Percentiles rank a stretch among this genome's conserved stretches.
phyloP scores from a whole-genome alignment of 441 rosid species.

The Eutrema salsugineum region DNA sequence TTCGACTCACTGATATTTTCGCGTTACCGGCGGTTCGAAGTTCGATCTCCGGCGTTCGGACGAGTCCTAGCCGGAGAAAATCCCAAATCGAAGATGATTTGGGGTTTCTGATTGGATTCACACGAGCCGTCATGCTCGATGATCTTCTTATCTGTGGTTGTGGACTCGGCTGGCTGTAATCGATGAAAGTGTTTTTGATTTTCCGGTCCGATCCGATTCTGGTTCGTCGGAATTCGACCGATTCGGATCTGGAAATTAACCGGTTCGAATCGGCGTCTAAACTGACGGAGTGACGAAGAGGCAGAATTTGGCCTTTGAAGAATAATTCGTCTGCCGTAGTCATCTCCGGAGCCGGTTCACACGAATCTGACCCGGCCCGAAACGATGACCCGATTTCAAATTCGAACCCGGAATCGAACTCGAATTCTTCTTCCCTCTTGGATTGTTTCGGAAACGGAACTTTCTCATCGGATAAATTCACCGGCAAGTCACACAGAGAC shows the following conservation, averaged over 20 bases:
- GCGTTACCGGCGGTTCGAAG: constrained; percentile 27
- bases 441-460: background rate
- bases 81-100: constrained; percentile 65
- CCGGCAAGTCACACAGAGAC: constrained; percentile 69
- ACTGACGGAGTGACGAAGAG: constrained; percentile 62
- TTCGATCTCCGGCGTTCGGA: constrained; percentile 77
- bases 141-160: constrained; percentile 63
- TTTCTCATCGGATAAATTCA: constrained; percentile 31
- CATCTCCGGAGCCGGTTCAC: constrained; percentile 50
- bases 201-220: constrained; percentile 14
- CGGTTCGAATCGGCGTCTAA: constrained; percentile 38
- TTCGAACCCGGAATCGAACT: constrained; percentile 42
- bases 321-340: constrained; percentile 87
- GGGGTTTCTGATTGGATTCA: constrained; percentile 26
- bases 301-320: constrained; percentile 77
- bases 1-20: constrained; percentile 46
- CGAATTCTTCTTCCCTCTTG: constrained; percentile 33
- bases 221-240: constrained; percentile 41
- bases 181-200: constrained; percentile 41
- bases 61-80: constrained; percentile 57
- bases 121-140: constrained; percentile 27
- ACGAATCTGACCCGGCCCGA: constrained; percentile 34
- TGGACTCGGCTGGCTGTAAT: constrained; percentile 61
- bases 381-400: constrained; percentile 47
- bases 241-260: constrained; percentile 54